These are phyloP conservation scores for Cytospora piceae DNA, from an alignment of 2,329 filamentous ascomycete species.

Conservation along the genomic window DNA sequence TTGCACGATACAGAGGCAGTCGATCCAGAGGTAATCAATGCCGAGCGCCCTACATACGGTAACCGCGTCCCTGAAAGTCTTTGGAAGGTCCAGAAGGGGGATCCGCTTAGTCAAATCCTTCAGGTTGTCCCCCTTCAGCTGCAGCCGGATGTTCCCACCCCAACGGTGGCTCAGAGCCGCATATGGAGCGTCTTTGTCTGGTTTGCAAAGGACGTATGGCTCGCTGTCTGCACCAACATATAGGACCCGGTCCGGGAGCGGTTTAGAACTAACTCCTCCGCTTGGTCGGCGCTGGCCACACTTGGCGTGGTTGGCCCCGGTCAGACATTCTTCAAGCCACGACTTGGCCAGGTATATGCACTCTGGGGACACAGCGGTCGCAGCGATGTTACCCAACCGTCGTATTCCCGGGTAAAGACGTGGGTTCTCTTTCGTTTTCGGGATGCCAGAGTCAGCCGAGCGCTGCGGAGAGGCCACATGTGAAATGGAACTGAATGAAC, in stretches of 20 bases:
- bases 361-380: neutral
- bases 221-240: neutral
- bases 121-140: neutral
- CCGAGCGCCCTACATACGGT: neutral
- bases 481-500: neutral
- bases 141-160: neutral
- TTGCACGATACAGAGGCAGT: constrained; percentile 11
- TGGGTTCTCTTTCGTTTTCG: neutral
- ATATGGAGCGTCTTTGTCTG: neutral
- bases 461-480: neutral
- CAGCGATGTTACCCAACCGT: neutral
- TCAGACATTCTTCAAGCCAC: neutral
- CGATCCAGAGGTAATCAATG: constrained; percentile 11
- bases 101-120: neutral
- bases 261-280: too few species aligned
- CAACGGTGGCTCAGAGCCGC: neutral
- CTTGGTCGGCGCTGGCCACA: neutral
- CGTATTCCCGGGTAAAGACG: neutral
- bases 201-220: neutral
- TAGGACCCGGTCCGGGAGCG: too few species aligned
- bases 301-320: neutral
- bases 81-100: neutral
- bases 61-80: constrained; percentile 1
- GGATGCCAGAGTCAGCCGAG: neutral
- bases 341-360: neutral